These are phyloP conservation scores for Pleurotus tuoliensis DNA, from an alignment of 768 basidiomycete genomes.

Conservation along the genomic window DNA sequence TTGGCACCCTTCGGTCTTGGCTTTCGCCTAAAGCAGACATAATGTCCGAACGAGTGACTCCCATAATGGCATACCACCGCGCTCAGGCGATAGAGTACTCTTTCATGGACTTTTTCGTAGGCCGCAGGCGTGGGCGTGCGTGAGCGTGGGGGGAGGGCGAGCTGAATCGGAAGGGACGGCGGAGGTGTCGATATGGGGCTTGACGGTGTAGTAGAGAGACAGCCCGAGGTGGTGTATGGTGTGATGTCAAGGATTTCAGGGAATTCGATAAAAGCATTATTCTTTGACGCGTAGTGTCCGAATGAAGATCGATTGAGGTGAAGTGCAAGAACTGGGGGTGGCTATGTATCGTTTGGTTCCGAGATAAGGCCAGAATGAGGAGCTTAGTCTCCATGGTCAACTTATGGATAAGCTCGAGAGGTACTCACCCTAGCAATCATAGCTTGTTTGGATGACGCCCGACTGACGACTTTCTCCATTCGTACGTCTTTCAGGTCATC, in stretches of 20 bases:
- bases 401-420: not conserved
- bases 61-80: slow-evolving; percentile 93
- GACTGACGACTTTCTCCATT: slow-evolving; percentile 72
- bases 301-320: slow-evolving; percentile 89
- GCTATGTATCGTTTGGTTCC: slow-evolving; percentile 35
- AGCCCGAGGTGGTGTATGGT: slow-evolving; percentile 80
- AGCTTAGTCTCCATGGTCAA: not conserved
- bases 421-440: slow-evolving; percentile 81
- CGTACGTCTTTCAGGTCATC: slow-evolving; percentile 79
- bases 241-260: slow-evolving; percentile 89
- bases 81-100: slow-evolving; percentile 80
- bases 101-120: slow-evolving; percentile 34
- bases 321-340: slow-evolving; percentile 81
- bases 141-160: slow-evolving; percentile 31
- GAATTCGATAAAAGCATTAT: slow-evolving; percentile 75
- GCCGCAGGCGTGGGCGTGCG: slow-evolving; percentile 55
- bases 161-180: slow-evolving; percentile 30
- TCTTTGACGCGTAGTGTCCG: slow-evolving; percentile 78
- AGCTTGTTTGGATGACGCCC: slow-evolving; percentile 82
- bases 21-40: slow-evolving; percentile 85
- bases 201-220: slow-evolving; percentile 66
- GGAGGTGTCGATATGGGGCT: slow-evolving; percentile 67
- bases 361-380: not conserved
- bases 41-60: slow-evolving; percentile 91
- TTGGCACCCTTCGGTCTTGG: slow-evolving; percentile 45